A percentile compares a stretch with the other conserved stretches of the same genome.
phyloP scores from a whole-genome alignment of 495 filamentous ascomycete species.

The Penicillium egyptiacum region DNA sequence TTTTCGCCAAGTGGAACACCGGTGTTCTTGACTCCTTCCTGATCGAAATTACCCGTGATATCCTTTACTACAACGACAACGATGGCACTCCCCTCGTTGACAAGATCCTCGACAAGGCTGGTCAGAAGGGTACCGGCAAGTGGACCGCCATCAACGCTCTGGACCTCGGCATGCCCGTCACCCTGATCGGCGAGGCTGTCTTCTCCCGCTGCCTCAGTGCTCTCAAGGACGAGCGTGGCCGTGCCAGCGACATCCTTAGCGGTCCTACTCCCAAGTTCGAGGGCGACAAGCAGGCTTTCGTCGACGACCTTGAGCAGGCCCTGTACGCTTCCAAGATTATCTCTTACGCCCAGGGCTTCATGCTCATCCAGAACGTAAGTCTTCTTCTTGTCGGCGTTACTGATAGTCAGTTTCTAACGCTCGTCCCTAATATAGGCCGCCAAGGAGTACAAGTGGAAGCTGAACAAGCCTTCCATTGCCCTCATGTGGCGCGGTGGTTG shows the following conservation, averaged over 20 bases:
- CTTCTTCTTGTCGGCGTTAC: not conserved
- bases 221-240: constrained; percentile 88
- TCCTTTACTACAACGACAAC: constrained; percentile 95
- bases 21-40: constrained; percentile 99
- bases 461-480: constrained; percentile 99
- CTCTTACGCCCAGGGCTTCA: constrained; percentile 99
- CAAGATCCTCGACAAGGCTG: constrained; percentile 98
- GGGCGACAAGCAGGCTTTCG: constrained; percentile 87
- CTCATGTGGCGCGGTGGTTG: constrained; percentile 99
- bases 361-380: constrained; percentile 97
- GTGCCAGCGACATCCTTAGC: constrained; percentile 74
- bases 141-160: constrained; percentile 99
- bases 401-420: constrained; percentile 8
- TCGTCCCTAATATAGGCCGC: constrained; percentile 62
- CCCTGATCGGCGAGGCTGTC: constrained; percentile 94
- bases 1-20: constrained; percentile 95
- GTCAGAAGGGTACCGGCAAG: constrained; percentile 99
- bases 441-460: constrained; percentile 94
- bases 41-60: constrained; percentile 97
- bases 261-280: constrained; percentile 77
- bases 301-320: constrained; percentile 96
- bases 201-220: constrained; percentile 92
- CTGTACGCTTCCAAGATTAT: constrained; percentile 99
- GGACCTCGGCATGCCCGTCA: constrained; percentile 98
- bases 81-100: constrained; percentile 88